Percentiles rank a stretch among this genome's conserved stretches.
Conservation (phyloP, 1,284 basidiomycete genomes). For the Trichosporon sp. region DNA sequence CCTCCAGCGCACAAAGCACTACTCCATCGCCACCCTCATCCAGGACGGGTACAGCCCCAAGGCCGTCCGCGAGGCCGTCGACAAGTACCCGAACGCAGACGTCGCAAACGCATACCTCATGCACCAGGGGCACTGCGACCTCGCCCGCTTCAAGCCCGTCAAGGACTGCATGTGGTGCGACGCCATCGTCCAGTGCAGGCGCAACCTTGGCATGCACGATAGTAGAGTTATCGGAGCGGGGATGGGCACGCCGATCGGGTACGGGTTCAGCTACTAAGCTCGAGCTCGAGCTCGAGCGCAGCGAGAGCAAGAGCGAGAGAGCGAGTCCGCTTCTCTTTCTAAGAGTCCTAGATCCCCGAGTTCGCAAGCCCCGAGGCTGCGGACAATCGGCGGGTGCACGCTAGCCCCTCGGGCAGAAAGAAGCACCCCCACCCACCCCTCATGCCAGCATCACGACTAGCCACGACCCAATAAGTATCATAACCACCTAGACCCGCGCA, state of each 20-base stretch:
- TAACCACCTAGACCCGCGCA: neutral
- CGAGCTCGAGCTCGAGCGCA: neutral
- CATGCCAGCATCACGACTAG: no score
- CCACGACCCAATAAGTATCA: neutral
- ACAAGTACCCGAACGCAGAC: neutral
- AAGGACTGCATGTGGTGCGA: neutral
- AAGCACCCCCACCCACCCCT: no score
- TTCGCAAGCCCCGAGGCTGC: no score
- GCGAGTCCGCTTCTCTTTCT: neutral
- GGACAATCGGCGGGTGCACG: no score
- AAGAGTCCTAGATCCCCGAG: no score
- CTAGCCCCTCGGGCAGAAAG: no score
- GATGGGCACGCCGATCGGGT: neutral
- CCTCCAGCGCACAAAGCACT: neutral
- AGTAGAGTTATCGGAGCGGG: constrained; percentile 1
- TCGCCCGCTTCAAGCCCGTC: neutral
- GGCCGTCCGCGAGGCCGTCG: neutral
- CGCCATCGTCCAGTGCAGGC: neutral
- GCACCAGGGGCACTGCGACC: neutral
- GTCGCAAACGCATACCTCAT: neutral
- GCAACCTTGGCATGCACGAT: neutral
- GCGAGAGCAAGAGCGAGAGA: no score
- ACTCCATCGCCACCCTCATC: neutral
- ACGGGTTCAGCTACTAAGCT: neutral
- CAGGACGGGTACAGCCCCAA: neutral